A percentile compares a stretch with the other conserved stretches of the same genome.
phyloP scores from a whole-genome alignment of 2,329 filamentous ascomycete species.

The Stagonosporopsis cucurbitacearum region DNA sequence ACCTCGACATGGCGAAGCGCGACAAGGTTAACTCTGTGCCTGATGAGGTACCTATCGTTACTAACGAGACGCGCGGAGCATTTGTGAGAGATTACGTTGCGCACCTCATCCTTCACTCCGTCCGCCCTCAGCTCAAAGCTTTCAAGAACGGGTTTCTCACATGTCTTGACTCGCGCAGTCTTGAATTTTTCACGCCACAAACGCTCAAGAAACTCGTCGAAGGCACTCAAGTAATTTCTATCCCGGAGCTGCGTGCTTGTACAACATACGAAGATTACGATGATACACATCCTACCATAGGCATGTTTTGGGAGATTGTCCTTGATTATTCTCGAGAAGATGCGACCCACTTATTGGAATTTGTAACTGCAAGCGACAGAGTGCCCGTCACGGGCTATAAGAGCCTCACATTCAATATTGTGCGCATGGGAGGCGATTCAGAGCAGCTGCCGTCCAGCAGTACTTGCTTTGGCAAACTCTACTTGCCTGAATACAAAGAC shows the following conservation, averaged over 20 bases:
- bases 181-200: constrained; percentile 54
- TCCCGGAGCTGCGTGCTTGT: constrained; percentile 72
- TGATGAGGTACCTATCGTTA: constrained; percentile 74
- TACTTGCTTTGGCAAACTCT: constrained; percentile 89
- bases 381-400: constrained; percentile 86
- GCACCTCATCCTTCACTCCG: constrained; percentile 80
- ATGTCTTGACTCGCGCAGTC: constrained; percentile 73
- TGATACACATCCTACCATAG: constrained; percentile 70
- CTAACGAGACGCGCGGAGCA: constrained; percentile 75
- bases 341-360: constrained; percentile 81
- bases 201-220: constrained; percentile 81
- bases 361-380: constrained; percentile 91
- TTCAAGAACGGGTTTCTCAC: constrained; percentile 82
- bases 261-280: constrained; percentile 82
- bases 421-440: constrained; percentile 72
- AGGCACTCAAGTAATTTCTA: constrained; percentile 80
- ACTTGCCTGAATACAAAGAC: constrained; percentile 81
- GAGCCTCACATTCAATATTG: constrained; percentile 82
- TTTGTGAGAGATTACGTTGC: constrained; percentile 86
- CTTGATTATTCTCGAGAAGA: constrained; percentile 70
- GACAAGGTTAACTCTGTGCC: neutral
- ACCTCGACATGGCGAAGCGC: constrained; percentile 59
- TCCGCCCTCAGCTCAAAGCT: constrained; percentile 77
- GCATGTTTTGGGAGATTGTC: constrained; percentile 85
- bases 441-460: constrained; percentile 78